Conservation (phyloP, 148 eudicot genomes). For the Chenopodium quinoa region DNA sequence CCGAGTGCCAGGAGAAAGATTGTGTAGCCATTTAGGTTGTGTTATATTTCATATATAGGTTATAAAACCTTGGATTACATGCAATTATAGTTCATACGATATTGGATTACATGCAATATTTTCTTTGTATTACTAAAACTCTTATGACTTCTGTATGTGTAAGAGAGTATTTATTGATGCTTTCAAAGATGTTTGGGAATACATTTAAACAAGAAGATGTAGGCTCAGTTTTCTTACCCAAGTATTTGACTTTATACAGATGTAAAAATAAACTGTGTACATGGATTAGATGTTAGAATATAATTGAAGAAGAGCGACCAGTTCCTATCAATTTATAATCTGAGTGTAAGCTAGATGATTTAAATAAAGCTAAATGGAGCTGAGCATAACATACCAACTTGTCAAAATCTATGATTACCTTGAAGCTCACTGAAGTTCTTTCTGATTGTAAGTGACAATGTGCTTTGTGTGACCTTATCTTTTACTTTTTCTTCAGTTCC, state of each 20-base stretch:
- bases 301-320: not conserved
- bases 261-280: not conserved
- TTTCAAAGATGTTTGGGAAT: not conserved
- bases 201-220: not conserved
- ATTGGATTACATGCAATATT: not conserved
- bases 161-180: not conserved
- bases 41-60: too few species aligned
- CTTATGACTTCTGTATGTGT: not conserved
- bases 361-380: not conserved
- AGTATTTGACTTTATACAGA: not conserved
- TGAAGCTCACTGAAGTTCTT: not conserved
- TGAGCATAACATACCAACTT: too few species aligned
- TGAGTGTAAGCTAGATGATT: not conserved
- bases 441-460: not conserved
- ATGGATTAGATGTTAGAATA: not conserved
- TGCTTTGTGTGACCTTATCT: constrained; percentile 4
- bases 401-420: not conserved
- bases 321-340: not conserved
- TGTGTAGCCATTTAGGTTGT: too few species aligned
- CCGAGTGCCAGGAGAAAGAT: too few species aligned
- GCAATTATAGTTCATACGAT: not conserved
- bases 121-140: not conserved
- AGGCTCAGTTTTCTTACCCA: not conserved
- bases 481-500: constrained; percentile 55
- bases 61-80: too few species aligned